These are phyloP conservation scores for Penicillium manginii DNA, from an alignment of 495 filamentous ascomycete species.

Conservation along the genomic window DNA sequence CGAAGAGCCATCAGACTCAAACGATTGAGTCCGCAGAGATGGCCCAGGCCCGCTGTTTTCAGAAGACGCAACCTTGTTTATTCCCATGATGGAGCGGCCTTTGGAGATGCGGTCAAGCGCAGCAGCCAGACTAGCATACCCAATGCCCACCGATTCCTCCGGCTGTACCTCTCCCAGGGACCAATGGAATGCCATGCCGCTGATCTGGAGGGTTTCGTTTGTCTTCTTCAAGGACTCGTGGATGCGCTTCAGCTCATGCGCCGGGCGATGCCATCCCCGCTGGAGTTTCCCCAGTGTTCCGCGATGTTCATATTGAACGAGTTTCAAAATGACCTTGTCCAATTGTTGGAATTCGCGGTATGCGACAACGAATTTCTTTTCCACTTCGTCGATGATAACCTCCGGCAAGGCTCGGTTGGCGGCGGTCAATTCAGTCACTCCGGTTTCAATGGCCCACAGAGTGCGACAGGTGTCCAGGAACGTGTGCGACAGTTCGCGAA, in stretches of 20 bases:
- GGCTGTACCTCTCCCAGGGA: constrained; percentile 22
- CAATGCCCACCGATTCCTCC: constrained; percentile 29
- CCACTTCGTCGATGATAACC: constrained; percentile 53
- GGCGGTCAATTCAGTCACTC: constrained; percentile 44
- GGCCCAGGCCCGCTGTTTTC: constrained; percentile 8
- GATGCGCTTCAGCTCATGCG: constrained; percentile 26
- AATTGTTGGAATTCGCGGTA: constrained; percentile 52
- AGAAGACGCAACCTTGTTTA: constrained; percentile 20
- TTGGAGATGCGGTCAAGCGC: constrained; percentile 32
- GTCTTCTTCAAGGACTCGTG: constrained; percentile 28
- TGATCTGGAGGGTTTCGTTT: constrained; percentile 29
- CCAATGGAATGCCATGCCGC: constrained; percentile 32
- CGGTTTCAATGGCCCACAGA: constrained; percentile 55
- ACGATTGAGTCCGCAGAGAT: constrained; percentile 10
- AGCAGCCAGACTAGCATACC: constrained; percentile 28
- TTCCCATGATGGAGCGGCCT: constrained; percentile 27
- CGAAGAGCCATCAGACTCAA: constrained; percentile 3
- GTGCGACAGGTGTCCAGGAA: constrained; percentile 57
- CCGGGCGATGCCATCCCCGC: constrained; percentile 48
- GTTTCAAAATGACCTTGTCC: constrained; percentile 51
- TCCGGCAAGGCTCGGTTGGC: constrained; percentile 44
- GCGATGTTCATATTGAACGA: constrained; percentile 52
- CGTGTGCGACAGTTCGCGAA: constrained; percentile 51
- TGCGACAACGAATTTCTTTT: constrained; percentile 49
- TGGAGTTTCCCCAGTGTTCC: constrained; percentile 51